Evolutionary conservation across 108 stramenopile species (phyloP).

Genomic region (Phaeodactylum tricornutum): DNA sequence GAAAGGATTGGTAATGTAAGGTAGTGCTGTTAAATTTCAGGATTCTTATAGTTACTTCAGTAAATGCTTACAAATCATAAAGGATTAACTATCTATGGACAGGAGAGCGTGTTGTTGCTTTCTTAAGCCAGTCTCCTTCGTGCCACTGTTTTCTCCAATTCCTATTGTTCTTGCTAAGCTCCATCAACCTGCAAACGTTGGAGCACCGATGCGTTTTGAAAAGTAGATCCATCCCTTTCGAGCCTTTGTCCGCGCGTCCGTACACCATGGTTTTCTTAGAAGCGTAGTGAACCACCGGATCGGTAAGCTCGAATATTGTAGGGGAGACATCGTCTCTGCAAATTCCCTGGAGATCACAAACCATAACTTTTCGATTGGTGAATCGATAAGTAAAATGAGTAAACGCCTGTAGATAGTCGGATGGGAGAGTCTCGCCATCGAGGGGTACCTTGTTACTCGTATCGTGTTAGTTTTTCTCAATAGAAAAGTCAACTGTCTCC

Average conservation of each 20-base stretch:
- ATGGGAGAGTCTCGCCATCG: no score
- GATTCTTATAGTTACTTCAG: no score
- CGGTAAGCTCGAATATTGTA: constrained; percentile 47
- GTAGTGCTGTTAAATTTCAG: no score
- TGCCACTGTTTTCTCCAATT: constrained; percentile 27
- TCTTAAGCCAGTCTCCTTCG: no score
- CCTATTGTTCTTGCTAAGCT: constrained; percentile 31
- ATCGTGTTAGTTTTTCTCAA: background rate
- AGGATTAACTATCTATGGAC: no score
- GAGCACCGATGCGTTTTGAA: constrained; percentile 49
- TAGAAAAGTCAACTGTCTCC: background rate
- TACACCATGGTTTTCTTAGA: constrained; percentile 25
- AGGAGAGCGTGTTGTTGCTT: no score
- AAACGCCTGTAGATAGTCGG: constrained; percentile 41
- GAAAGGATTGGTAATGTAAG: no score
- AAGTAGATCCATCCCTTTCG: constrained; percentile 31
- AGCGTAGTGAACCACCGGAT: constrained; percentile 53
- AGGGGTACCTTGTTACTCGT: no score
- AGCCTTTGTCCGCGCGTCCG: constrained; percentile 46
- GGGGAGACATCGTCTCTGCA: constrained; percentile 38
- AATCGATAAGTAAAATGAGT: constrained; percentile 48
- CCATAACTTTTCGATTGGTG: constrained; percentile 28
- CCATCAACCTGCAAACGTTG: constrained; percentile 34
- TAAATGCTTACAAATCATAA: no score
- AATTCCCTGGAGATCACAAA: constrained; percentile 52